Conservation (phyloP, 768 basidiomycete species). For the Lentinula guzmanii region DNA sequence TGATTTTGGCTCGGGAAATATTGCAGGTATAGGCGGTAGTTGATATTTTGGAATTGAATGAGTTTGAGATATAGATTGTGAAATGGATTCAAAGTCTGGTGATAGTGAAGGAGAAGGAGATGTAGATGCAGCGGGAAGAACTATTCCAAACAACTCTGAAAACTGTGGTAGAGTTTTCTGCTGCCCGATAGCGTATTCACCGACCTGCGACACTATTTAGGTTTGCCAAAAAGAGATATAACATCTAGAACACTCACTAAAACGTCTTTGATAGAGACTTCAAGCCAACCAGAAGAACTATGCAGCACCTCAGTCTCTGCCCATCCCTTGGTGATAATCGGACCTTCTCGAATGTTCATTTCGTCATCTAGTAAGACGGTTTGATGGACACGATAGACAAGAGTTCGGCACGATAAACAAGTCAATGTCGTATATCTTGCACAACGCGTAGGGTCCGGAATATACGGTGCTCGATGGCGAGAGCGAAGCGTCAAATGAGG, state of each 20-base stretch:
- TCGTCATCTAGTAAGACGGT: constrained; percentile 32
- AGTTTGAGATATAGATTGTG: background rate
- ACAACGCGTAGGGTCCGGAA: constrained; percentile 20
- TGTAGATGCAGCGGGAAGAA: background rate
- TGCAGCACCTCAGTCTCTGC: constrained; percentile 41
- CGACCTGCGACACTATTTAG: background rate
- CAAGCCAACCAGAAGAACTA: constrained; percentile 45
- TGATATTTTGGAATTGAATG: constrained; percentile 7
- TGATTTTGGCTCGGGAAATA: constrained; percentile 46
- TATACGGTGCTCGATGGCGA: constrained; percentile 21
- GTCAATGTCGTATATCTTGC: constrained; percentile 36
- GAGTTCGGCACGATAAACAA: constrained; percentile 40
- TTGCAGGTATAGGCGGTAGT: constrained; percentile 34
- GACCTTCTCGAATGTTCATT: constrained; percentile 30
- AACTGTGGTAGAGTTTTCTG: background rate
- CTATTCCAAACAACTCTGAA: constrained; percentile 4
- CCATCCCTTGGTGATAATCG: constrained; percentile 47
- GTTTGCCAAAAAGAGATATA: background rate
- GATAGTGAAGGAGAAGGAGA: background rate
- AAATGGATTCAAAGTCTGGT: background rate
- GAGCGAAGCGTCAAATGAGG: constrained; percentile 44
- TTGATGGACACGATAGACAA: constrained; percentile 43
- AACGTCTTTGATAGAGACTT: constrained; percentile 34
- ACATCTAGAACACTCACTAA: constrained; percentile 31
- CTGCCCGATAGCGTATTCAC: background rate